Percentiles rank a stretch among this genome's conserved stretches.
These are phyloP conservation scores for Collariella sp. DNA, from an alignment of 495 filamentous ascomycete species.

Conservation along the genomic window DNA sequence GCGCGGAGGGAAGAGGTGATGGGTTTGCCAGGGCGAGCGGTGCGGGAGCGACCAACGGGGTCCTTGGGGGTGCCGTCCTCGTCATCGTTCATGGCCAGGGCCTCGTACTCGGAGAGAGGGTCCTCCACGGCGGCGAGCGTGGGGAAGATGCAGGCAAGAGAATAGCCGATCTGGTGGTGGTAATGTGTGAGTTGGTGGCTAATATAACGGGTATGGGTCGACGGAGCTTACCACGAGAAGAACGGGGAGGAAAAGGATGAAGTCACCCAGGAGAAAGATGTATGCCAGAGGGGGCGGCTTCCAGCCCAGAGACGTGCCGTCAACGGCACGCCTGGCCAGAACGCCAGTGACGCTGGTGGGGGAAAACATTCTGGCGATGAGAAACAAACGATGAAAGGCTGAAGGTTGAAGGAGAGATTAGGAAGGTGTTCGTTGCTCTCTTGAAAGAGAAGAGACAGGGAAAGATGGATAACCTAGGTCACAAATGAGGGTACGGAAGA, in stretches of 20 bases:
- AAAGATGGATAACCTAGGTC: neutral
- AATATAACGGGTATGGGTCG: neutral
- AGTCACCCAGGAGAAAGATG: slow-evolving; percentile 18
- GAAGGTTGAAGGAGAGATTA: neutral
- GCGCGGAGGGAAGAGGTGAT: slow-evolving; percentile 38
- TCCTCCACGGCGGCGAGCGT: slow-evolving; percentile 43
- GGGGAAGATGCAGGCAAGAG: slow-evolving; percentile 32
- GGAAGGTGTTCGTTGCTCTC: too few relatives aligned
- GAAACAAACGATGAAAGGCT: neutral
- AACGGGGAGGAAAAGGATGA: slow-evolving; percentile 34
- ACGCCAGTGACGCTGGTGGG: slow-evolving; percentile 4
- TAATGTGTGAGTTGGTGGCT: neutral
- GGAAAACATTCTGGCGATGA: slow-evolving; percentile 7
- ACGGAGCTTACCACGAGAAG: slow-evolving; percentile 27
- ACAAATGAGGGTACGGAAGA: too few relatives aligned
- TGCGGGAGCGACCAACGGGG: slow-evolving; percentile 19
- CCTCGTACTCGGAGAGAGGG: slow-evolving; percentile 41
- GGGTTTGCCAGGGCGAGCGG: slow-evolving; percentile 20
- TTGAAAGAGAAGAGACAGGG: neutral
- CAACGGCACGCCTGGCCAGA: slow-evolving; percentile 9
- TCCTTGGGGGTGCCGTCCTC: slow-evolving; percentile 23
- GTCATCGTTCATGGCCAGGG: slow-evolving; percentile 33
- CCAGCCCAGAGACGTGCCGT: neutral
- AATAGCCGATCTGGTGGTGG: slow-evolving; percentile 31
- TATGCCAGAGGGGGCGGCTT: slow-evolving; percentile 3